Evolutionary conservation across 129 eudicot genomes (phyloP), one percentile per base, ranked within the genome.

Genomic region (Centaurea solstitialis): DNA sequence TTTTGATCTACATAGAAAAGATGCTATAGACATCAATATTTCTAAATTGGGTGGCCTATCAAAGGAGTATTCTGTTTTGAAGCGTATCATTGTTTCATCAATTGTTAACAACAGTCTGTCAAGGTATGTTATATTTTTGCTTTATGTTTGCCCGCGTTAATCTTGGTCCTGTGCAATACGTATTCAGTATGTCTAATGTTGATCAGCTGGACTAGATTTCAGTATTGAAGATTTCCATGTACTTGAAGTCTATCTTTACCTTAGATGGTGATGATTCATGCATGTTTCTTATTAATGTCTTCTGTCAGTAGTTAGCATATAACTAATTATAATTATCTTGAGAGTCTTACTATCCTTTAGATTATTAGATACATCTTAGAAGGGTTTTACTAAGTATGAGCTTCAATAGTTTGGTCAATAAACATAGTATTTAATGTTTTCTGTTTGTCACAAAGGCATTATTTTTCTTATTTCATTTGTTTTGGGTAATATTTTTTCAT

Each of bases 31-130:
- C 66, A 83, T 75, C 81, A 86, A 84, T 76, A 45, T 79, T 50
- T 64, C 89, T 45, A 88, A 82, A 68, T 76, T 93, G 88, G 99
- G 97, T 9, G 96, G 96, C 43, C 79, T 95, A 72, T 85, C 92
- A 20, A 88, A 93, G 85, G 98, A 93, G 79, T 96, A 85, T 85
- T 39, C 84, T 18, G 77, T 85, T 79, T 81, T 96, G 74, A 89
- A 85, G 79, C 97, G 91, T 75, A 93, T 93, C 22, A 90, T 94
- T 68, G 72, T 86, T 80, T 83, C 92, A 24, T 90, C 97, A 57
- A 78, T 90, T 4, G 77, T 88, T 72, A 88, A 79, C 80, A 82
- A 80, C 84, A 86, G 86, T 43, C 82, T 92, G 57, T 87, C 94
- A 80, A 87, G 97, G 99, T 94, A 86, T 9, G 40, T 80, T 35